These are phyloP conservation scores for Beauveria sp. DNA, from an alignment of 2,329 filamentous ascomycete genomes.

Conservation along the genomic window DNA sequence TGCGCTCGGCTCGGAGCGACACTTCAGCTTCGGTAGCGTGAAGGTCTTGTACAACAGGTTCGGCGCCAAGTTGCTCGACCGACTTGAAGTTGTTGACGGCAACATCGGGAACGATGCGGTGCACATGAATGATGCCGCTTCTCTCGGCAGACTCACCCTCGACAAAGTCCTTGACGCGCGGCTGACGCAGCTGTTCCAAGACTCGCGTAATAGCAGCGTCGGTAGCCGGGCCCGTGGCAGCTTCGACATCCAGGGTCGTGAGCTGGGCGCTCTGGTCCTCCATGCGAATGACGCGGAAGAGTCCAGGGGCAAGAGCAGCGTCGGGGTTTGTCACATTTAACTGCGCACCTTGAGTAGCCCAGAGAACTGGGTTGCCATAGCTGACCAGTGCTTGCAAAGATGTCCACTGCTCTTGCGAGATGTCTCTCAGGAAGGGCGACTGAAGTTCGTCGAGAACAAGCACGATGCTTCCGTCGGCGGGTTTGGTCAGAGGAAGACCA, in stretches of 20 bases:
- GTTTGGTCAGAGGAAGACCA: background rate
- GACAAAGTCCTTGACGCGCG: constrained; percentile 17
- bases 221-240: background rate
- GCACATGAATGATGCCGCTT: constrained; percentile 18
- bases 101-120: constrained; percentile 17
- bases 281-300: constrained; percentile 6
- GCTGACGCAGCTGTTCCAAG: constrained; percentile 15
- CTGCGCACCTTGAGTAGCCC: constrained; percentile 3
- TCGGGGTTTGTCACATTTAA: background rate
- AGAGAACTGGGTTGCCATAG: background rate
- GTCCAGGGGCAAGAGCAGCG: background rate
- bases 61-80: background rate
- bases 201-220: constrained; percentile 5
- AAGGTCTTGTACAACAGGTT: background rate
- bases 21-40: background rate
- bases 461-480: background rate
- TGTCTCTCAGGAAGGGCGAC: background rate
- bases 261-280: background rate
- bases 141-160: constrained; percentile 19
- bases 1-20: background rate
- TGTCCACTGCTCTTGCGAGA: constrained; percentile 2
- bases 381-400: constrained; percentile 2
- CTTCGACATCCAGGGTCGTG: background rate
- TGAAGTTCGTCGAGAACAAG: constrained; percentile 3
- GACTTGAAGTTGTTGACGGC: constrained; percentile 9